phyloP scores from a whole-genome alignment of 169 alveolate genomes.

The Babesia caballi region DNA sequence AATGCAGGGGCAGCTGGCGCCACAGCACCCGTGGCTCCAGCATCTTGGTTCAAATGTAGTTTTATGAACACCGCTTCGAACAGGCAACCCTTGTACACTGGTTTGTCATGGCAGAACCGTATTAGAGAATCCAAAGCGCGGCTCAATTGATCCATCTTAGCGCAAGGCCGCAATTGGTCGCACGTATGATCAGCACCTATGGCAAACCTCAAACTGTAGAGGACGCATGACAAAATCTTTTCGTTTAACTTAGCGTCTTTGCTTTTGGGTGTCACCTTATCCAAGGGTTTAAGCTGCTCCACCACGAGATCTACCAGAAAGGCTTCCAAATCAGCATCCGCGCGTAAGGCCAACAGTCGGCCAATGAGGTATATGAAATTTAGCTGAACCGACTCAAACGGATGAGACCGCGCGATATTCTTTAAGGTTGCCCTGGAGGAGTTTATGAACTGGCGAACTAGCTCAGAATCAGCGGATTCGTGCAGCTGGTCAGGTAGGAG shows the following conservation, averaged over 20 bases:
- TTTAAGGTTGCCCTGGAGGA: background rate
- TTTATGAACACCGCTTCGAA: constrained; percentile 6
- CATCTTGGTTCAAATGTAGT: background rate
- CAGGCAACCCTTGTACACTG: constrained; percentile 12
- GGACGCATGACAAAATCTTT: background rate
- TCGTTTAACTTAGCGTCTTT: constrained; percentile 9
- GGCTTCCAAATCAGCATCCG: constrained; percentile 11
- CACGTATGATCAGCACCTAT: background rate
- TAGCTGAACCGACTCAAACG: constrained; percentile 16
- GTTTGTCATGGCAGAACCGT: constrained; percentile 16
- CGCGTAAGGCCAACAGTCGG: background rate
- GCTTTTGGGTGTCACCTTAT: background rate
- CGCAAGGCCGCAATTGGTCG: background rate
- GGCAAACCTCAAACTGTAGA: background rate
- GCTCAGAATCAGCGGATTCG: background rate
- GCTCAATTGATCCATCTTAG: background rate
- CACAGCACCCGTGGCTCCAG: background rate
- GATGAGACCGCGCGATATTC: constrained; percentile 18
- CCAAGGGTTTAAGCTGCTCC: constrained; percentile 2
- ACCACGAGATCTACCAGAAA: constrained; percentile 1
- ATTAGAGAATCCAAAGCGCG: background rate
- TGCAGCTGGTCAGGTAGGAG: background rate
- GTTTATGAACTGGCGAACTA: background rate
- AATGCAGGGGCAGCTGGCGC: background rate
- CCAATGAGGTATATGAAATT: constrained; percentile 4